Evolutionary conservation across 179 eudicot species (phyloP).

Genomic region (Corrigiola litoralis): DNA sequence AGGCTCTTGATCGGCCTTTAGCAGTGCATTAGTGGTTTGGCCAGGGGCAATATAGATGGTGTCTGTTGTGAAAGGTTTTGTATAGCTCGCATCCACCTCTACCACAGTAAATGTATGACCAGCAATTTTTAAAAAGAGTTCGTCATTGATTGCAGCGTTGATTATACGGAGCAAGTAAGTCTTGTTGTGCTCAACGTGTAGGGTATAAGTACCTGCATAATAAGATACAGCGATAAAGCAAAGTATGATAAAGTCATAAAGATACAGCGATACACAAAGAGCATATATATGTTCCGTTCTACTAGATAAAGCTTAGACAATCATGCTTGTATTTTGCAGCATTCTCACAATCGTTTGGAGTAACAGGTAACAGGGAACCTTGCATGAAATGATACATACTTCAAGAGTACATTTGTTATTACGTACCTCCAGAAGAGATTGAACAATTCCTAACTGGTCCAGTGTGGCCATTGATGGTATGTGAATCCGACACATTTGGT

Average conservation of each 20-base stretch:
- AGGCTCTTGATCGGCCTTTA: constrained; percentile 34
- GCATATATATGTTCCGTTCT: no score
- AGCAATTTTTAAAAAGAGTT: constrained; percentile 67
- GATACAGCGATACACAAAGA: no score
- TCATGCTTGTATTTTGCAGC: no score
- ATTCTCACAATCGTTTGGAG: no score
- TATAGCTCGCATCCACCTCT: constrained; percentile 65
- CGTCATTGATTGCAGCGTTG: constrained; percentile 73
- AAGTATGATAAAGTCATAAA: no score
- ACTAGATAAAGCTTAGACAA: no score
- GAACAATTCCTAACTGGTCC: constrained; percentile 61
- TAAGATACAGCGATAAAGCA: background rate
- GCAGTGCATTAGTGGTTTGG: constrained; percentile 70
- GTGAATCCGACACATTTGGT: constrained; percentile 74
- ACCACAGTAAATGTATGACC: constrained; percentile 53
- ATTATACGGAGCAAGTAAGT: constrained; percentile 57
- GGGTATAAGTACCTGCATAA: constrained; percentile 40
- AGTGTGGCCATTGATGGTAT: constrained; percentile 61
- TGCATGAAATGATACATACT: background rate
- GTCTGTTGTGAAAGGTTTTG: constrained; percentile 56
- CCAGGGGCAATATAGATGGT: constrained; percentile 68
- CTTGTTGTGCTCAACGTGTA: constrained; percentile 50
- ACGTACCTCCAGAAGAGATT: constrained; percentile 40
- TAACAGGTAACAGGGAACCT: no score
- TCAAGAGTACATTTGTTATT: no score